Evolutionary conservation across 495 filamentous ascomycete genomes (phyloP).

Genomic region (Lophiotrema nucula): DNA sequence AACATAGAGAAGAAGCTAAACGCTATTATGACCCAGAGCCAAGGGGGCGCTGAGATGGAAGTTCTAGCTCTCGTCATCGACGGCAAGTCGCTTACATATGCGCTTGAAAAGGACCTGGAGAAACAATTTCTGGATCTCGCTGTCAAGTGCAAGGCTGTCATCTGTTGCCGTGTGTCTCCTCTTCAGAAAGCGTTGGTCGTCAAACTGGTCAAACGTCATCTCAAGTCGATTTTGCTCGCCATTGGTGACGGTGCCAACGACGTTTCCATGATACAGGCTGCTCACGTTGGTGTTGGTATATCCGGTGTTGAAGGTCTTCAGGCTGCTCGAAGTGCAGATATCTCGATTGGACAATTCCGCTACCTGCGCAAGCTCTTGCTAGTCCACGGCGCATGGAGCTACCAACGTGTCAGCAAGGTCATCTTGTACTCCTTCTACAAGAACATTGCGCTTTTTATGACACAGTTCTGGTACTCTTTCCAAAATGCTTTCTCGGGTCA

Average conservation of each 20-base stretch:
- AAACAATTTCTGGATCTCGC: slow-evolving; percentile 92
- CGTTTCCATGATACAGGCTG: slow-evolving; percentile 99
- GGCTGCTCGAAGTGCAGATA: slow-evolving; percentile 92
- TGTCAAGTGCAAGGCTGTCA: slow-evolving; percentile 94
- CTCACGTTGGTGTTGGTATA: slow-evolving; percentile 97
- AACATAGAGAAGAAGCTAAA: slow-evolving; percentile 90
- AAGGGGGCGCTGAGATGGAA: slow-evolving; percentile 73
- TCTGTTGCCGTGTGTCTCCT: slow-evolving; percentile 99
- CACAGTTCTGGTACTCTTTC: slow-evolving; percentile 99
- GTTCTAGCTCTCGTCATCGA: slow-evolving; percentile 94
- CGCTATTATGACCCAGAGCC: slow-evolving; percentile 74
- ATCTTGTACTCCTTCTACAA: slow-evolving; percentile 99
- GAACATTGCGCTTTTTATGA: slow-evolving; percentile 98
- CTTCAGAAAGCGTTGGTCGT: slow-evolving; percentile 97
- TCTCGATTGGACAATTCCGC: slow-evolving; percentile 94
- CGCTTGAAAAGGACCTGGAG: slow-evolving; percentile 90
- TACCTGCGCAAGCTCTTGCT: slow-evolving; percentile 92
- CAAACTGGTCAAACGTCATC: slow-evolving; percentile 95
- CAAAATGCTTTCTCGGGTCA: slow-evolving; percentile 97
- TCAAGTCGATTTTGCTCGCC: slow-evolving; percentile 87
- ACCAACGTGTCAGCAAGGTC: slow-evolving; percentile 92
- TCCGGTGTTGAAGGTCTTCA: slow-evolving; percentile 98
- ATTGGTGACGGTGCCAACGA: slow-evolving; percentile 99
- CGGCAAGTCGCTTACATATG: slow-evolving; percentile 90
- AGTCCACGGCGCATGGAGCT: slow-evolving; percentile 96